Conservation (phyloP, 305 asterid genomes). For the Fraxinus dipetala region DNA sequence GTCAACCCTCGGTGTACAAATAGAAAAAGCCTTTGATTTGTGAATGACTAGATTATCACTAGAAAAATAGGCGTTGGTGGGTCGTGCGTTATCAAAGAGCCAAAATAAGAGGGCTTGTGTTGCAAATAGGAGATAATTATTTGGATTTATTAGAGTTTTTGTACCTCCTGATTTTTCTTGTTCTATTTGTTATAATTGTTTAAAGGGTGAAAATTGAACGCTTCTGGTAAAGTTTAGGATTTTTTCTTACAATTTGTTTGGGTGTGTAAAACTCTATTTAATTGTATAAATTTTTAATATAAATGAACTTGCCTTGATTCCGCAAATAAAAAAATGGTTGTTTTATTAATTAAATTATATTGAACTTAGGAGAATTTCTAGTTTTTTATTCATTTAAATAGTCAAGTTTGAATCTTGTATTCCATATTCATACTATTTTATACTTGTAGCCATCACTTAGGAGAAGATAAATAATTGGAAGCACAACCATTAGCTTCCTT, state of each 20-base stretch:
- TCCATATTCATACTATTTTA: too few relatives aligned
- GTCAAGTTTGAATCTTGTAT: not conserved
- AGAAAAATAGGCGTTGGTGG: not conserved
- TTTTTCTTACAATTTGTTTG: not conserved
- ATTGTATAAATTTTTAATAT: not conserved
- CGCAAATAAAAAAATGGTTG: not conserved
- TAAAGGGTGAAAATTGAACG: not conserved
- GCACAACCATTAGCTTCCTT: not conserved
- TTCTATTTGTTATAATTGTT: not conserved
- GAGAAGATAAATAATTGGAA: not conserved
- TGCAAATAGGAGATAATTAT: not conserved
- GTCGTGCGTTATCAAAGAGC: not conserved
- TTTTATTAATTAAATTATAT: not conserved
- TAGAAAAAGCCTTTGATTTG: not conserved
- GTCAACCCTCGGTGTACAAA: not conserved
- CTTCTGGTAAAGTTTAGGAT: not conserved
- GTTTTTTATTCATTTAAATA: not conserved
- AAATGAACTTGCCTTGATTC: not conserved
- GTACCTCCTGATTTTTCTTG: not conserved
- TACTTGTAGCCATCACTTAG: too few relatives aligned
- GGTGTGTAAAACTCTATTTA: not conserved
- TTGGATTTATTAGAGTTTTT: not conserved
- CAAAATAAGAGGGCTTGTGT: not conserved
- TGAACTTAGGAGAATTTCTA: not conserved
- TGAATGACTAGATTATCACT: not conserved